Conservation (phyloP, 179 eudicot genomes). For the Heliamphora pulchella region DNA sequence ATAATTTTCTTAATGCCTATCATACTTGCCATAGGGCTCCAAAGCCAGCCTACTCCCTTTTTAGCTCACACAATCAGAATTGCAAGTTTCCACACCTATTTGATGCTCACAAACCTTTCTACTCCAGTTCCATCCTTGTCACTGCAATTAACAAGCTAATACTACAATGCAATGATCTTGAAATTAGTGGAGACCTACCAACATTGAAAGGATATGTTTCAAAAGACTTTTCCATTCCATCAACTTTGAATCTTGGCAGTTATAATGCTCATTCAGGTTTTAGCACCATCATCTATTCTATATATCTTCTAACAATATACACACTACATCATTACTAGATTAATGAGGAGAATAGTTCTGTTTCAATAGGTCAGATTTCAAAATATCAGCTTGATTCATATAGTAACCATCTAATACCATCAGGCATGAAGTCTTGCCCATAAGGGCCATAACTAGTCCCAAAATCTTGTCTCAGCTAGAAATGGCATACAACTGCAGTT, state of each 20-base stretch:
- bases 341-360: neutral
- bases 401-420: neutral
- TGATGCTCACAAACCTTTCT: conserved; percentile 5
- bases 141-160: neutral
- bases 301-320: neutral
- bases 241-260: neutral
- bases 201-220: too few relatives aligned
- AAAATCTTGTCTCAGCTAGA: neutral
- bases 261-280: neutral
- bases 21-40: neutral
- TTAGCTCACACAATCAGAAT: neutral
- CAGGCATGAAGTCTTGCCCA: neutral
- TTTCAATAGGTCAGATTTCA: neutral
- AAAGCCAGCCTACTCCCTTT: neutral
- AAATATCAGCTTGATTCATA: conserved; percentile 2
- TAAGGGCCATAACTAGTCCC: neutral
- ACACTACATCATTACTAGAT: neutral
- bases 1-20: neutral
- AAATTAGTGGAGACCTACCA: neutral
- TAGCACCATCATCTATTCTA: neutral
- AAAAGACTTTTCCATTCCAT: neutral
- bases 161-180: neutral
- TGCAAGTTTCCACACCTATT: neutral
- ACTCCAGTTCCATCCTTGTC: neutral
- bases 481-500: neutral